These are phyloP conservation scores for Cetraspora pellucida DNA, from an alignment of 192 early-diverging fungal genomes.

Conservation along the genomic window DNA sequence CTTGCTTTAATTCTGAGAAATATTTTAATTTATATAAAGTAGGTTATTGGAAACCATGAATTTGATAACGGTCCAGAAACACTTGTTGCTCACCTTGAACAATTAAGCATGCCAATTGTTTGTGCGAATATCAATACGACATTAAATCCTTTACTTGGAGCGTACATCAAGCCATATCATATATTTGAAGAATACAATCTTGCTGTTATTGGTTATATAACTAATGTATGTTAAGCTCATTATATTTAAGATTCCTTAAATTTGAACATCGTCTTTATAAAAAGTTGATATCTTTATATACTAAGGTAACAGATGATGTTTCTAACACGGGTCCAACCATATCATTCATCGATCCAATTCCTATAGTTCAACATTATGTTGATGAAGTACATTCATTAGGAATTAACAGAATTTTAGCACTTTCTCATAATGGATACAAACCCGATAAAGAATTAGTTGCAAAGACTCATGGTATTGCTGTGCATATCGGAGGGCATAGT, in stretches of 20 bases:
- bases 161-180: conserved; percentile 66
- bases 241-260: not conserved
- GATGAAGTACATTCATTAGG: conserved; percentile 61
- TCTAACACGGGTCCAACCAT: conserved; percentile 53
- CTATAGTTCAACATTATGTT: conserved; percentile 63
- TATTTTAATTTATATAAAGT: not conserved
- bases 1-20: conserved; percentile 38
- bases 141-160: conserved; percentile 45
- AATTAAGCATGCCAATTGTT: conserved; percentile 64
- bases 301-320: conserved; percentile 56
- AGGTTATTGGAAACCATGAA: conserved; percentile 70
- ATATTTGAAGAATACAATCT: conserved; percentile 67
- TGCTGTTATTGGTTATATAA: conserved; percentile 70
- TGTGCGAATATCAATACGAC: conserved; percentile 68
- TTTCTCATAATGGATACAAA: conserved; percentile 76
- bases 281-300: not conserved
- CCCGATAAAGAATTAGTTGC: conserved; percentile 65
- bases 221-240: conserved; percentile 43
- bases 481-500: conserved; percentile 81
- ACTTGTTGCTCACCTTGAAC: conserved; percentile 53
- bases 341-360: conserved; percentile 60
- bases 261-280: not conserved
- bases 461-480: conserved; percentile 56
- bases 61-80: conserved; percentile 68
- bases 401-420: conserved; percentile 64